phyloP scores from a whole-genome alignment of 1,284 basidiomycete genomes.

The Peniophora sp. region DNA sequence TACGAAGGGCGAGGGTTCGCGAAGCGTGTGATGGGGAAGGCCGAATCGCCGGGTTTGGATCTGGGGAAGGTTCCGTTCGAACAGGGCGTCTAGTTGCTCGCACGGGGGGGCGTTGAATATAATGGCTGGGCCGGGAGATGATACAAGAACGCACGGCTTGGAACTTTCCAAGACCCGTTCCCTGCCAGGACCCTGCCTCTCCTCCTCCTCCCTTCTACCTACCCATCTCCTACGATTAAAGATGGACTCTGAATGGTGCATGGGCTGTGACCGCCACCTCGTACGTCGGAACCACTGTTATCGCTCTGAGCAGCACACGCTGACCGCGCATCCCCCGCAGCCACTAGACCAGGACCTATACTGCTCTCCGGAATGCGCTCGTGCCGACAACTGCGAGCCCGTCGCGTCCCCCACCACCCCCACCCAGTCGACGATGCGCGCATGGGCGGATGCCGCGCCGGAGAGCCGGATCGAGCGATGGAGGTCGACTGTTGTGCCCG shows the following conservation, averaged over 20 bases:
- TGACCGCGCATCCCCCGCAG: conserved; percentile 21
- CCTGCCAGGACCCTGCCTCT: conserved; percentile 8
- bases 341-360: conserved; percentile 36
- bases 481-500: conserved; percentile 20
- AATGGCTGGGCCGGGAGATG: too few species aligned
- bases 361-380: conserved; percentile 45
- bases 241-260: conserved; percentile 65
- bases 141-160: too few species aligned
- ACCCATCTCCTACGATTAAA: conserved; percentile 8
- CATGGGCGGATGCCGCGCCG: not conserved
- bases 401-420: conserved; percentile 13
- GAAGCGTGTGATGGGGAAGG: too few species aligned
- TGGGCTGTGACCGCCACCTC: conserved; percentile 47
- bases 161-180: too few species aligned
- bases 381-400: conserved; percentile 11
- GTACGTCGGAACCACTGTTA: conserved; percentile 27
- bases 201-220: conserved; percentile 8
- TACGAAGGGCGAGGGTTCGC: too few species aligned
- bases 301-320: conserved; percentile 4
- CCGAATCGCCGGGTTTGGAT: too few species aligned
- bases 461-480: conserved; percentile 26
- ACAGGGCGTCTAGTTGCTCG: too few species aligned
- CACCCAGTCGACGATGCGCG: conserved; percentile 5
- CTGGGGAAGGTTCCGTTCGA: too few species aligned
- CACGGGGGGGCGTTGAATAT: too few species aligned